A percentile compares a stretch with the other conserved stretches of the same genome.
Conservation (phyloP, 2,329 filamentous ascomycete species). For the Colletotrichum truncatum region DNA sequence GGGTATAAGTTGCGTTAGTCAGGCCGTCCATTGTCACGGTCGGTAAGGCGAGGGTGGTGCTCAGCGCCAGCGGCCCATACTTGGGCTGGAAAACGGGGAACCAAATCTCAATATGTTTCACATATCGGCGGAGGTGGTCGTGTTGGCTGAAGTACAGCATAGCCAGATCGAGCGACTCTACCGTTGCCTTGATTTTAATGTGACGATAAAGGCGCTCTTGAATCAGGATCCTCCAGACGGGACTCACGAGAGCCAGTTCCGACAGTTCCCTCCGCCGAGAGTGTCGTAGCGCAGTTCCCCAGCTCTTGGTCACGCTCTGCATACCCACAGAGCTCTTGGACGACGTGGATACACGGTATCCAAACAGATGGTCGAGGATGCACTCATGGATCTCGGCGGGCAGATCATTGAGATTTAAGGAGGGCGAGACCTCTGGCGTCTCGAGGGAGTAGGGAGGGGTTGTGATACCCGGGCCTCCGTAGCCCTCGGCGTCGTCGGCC, state of each 20-base stretch:
- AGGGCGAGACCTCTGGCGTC: slow-evolving; percentile 23
- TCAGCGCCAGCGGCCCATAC: slow-evolving; percentile 51
- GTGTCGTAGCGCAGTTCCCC: slow-evolving; percentile 73
- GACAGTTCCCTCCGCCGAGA: slow-evolving; percentile 74
- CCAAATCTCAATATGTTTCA: slow-evolving; percentile 81
- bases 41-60: slow-evolving; percentile 56
- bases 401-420: slow-evolving; percentile 56
- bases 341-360: slow-evolving; percentile 70
- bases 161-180: slow-evolving; percentile 68
- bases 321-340: slow-evolving; percentile 64
- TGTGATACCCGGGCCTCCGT: slow-evolving; percentile 37
- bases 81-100: slow-evolving; percentile 77
- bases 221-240: slow-evolving; percentile 72
- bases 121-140: slow-evolving; percentile 68
- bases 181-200: slow-evolving; percentile 78
- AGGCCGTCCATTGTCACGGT: slow-evolving; percentile 64
- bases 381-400: slow-evolving; percentile 78
- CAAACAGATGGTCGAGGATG: slow-evolving; percentile 77
- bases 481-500: slow-evolving; percentile 37
- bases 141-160: slow-evolving; percentile 67
- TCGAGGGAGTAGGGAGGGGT: slow-evolving; percentile 29
- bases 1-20: slow-evolving; percentile 65
- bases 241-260: slow-evolving; percentile 69
- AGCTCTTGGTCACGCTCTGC: slow-evolving; percentile 63
- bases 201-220: slow-evolving; percentile 79